Conservation (phyloP, 2,329 filamentous ascomycete species). For the Xylariaceae sp. region DNA sequence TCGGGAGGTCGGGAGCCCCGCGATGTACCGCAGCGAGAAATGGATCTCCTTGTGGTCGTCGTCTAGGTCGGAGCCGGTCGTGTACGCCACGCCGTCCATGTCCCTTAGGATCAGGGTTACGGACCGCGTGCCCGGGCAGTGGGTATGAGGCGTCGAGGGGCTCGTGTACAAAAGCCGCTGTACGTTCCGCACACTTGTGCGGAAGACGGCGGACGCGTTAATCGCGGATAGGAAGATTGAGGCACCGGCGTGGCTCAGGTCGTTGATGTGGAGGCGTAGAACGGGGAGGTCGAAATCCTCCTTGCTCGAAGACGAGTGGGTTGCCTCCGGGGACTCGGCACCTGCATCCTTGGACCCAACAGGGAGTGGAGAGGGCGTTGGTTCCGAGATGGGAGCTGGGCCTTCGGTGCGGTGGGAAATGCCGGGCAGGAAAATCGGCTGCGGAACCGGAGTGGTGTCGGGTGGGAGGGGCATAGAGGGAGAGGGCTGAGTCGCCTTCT, state of each 20-base stretch:
- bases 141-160: constrained; percentile 20
- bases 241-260: constrained; percentile 63
- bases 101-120: constrained; percentile 80
- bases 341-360: constrained; percentile 7
- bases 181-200: constrained; percentile 67
- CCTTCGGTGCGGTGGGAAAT: constrained; percentile 33
- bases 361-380: constrained; percentile 25
- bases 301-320: background rate
- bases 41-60: constrained; percentile 91
- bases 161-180: constrained; percentile 69
- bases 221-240: constrained; percentile 68
- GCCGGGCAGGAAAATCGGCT: constrained; percentile 38
- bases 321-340: constrained; percentile 1
- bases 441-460: constrained; percentile 37
- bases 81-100: constrained; percentile 88
- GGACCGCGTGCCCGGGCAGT: constrained; percentile 70
- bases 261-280: constrained; percentile 61
- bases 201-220: constrained; percentile 64
- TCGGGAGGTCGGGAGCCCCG: constrained; percentile 47
- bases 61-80: constrained; percentile 77
- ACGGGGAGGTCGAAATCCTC: constrained; percentile 51
- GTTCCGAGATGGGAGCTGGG: constrained; percentile 18
- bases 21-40: constrained; percentile 77
- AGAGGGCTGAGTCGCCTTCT: background rate
- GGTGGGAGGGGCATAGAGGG: constrained; percentile 35